Conservation (phyloP, 352 stramenopile species). For the Blastocystis sp. region DNA sequence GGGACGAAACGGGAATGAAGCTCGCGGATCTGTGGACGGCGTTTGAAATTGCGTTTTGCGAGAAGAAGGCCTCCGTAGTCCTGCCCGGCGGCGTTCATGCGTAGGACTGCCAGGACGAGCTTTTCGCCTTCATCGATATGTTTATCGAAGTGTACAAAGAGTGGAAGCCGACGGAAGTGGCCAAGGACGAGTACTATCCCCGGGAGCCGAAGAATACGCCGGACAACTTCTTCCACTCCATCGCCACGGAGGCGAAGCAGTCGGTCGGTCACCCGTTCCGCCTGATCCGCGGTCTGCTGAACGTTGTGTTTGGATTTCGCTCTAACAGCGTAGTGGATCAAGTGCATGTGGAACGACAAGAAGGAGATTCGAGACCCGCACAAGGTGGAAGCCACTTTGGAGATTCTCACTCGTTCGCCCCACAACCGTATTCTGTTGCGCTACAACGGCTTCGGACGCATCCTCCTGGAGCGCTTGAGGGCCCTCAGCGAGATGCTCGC, state of each 20-base stretch:
- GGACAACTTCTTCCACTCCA: slow-evolving; percentile 42
- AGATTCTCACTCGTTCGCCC: slow-evolving; percentile 47
- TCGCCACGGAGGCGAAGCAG: not conserved
- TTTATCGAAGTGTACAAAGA: slow-evolving; percentile 63
- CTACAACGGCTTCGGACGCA: not conserved
- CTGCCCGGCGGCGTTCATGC: not conserved
- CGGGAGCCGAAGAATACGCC: slow-evolving; percentile 19
- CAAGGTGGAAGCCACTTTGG: slow-evolving; percentile 17
- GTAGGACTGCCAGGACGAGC: slow-evolving; percentile 69
- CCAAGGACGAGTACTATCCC: slow-evolving; percentile 44
- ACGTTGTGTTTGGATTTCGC: not conserved
- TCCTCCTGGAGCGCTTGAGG: not conserved
- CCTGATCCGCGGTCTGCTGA: slow-evolving; percentile 52
- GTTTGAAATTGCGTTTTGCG: slow-evolving; percentile 71
- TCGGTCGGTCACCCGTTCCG: slow-evolving; percentile 55
- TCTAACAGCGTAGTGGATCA: slow-evolving; percentile 49
- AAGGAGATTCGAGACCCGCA: slow-evolving; percentile 35
- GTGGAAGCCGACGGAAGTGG: slow-evolving; percentile 44
- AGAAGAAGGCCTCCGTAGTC: slow-evolving; percentile 69
- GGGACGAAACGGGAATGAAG: slow-evolving; percentile 71
- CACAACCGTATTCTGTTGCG: slow-evolving; percentile 62
- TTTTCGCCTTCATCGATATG: slow-evolving; percentile 48
- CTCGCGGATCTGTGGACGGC: slow-evolving; percentile 67
- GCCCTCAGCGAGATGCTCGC: not conserved
- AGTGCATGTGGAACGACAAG: slow-evolving; percentile 49